phyloP scores from a whole-genome alignment of 192 early-diverging fungal species.

The Mortierella hygrophila region DNA sequence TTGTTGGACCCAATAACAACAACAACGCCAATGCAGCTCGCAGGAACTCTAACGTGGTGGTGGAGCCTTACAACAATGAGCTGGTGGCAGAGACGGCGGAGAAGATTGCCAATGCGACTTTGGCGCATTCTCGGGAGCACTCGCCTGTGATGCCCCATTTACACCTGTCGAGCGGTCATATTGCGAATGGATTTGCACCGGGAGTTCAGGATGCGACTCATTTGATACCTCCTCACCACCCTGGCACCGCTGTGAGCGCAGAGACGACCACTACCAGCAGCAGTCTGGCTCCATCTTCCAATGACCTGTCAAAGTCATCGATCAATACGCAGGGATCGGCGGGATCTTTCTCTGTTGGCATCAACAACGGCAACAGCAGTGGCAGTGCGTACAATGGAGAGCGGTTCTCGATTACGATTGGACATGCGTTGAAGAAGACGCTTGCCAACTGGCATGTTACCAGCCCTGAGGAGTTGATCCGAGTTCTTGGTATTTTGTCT shows the following conservation, averaged over 20 bases:
- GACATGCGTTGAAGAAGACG: slow-evolving; percentile 89
- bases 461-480: slow-evolving; percentile 75
- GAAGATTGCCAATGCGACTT: slow-evolving; percentile 32
- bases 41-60: background rate
- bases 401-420: slow-evolving; percentile 74
- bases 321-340: background rate
- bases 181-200: background rate
- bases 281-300: background rate
- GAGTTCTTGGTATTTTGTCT: slow-evolving; percentile 41
- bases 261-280: background rate
- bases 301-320: slow-evolving; percentile 11
- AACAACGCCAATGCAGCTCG: background rate
- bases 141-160: slow-evolving; percentile 1
- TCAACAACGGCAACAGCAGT: background rate
- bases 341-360: background rate
- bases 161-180: background rate
- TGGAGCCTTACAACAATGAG: slow-evolving; percentile 35
- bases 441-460: slow-evolving; percentile 87
- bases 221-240: background rate
- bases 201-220: background rate
- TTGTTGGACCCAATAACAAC: slow-evolving; percentile 56
- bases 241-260: slow-evolving; percentile 57
- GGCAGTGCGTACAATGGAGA: background rate
- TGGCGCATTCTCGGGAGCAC: slow-evolving; percentile 36
- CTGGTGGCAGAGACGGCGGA: slow-evolving; percentile 41